Base-by-base conservation (phyloP, 1,284 basidiomycete species). In the Calocybe gambosa region DNA sequence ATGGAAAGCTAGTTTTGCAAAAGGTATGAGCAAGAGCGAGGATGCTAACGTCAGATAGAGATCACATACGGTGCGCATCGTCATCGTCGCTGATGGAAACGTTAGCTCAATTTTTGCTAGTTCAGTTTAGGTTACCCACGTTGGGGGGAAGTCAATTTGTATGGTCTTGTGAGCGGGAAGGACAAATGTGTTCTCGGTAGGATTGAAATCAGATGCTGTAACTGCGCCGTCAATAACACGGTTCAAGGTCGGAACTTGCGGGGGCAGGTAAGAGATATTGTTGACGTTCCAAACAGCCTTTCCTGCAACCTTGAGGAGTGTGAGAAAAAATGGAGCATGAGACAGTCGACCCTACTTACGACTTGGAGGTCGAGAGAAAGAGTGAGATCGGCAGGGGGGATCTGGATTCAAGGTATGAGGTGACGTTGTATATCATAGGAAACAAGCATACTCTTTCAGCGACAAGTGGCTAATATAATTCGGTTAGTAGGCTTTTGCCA, bases 131-230 rank as follows among this genome's bases (percentile, higher is more conserved):
- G 8, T 10, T 15, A 36, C 56, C 46, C 19, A 58, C 56, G 51
- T 58, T 9, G 56, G 53, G 7, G 56, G 56, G 55, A 58, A 58
- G 9, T 43, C 45, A 20, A 60, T 52, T 31, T 60, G 54, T 19
- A 60, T 45, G 23, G 51, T 55, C 47, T 56, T 57, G 39, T 57
- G 47, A 2, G 45, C 28, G 12, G 58, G 58, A 34, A 60, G 52
- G 16, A 60, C 36, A 42, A 59, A 60, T 13, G 58, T 60, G 35
- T 60, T 59, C 47, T 60, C 58, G 5, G 56, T 57, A 16, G 37
- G 25, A 37, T 56, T 50, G 50, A 59, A 60, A 16, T 52, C 49
- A 13, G 43, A 45, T 9, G 41, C 33, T 12, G 23, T 45, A 37
- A 44, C 49, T 3, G 53, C 53, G 28, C 58, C 58, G 5, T 47